phyloP scores from a whole-genome alignment of 2,329 filamentous ascomycete genomes.

The Geosmithia morbida region DNA sequence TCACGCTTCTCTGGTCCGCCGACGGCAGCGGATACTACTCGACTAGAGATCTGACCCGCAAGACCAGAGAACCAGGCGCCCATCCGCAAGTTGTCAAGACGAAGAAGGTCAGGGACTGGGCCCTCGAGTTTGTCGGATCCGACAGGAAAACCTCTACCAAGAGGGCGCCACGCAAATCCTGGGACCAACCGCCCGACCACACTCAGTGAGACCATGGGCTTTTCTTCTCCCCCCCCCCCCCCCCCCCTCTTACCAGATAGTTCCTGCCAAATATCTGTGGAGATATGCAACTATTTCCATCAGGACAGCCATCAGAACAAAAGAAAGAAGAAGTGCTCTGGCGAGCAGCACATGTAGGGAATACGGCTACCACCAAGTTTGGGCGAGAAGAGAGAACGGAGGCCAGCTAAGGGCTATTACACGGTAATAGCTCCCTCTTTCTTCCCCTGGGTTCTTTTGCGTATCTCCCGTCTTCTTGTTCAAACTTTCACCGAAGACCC shows the following conservation, averaged over 20 bases:
- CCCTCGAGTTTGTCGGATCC: conserved; percentile 49
- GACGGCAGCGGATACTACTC: conserved; percentile 40
- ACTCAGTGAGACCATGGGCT: conserved; percentile 15
- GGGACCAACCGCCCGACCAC: conserved; percentile 25
- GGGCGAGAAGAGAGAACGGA: too few relatives aligned
- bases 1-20: conserved; percentile 50
- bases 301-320: neutral
- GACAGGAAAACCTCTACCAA: conserved; percentile 8
- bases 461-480: conserved; percentile 24
- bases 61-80: conserved; percentile 2
- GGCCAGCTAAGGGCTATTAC: neutral
- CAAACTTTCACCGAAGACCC: conserved; percentile 36
- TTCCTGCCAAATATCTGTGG: too few relatives aligned
- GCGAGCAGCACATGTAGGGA: too few relatives aligned
- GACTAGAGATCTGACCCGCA: conserved; percentile 27
- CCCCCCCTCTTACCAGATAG: too few relatives aligned
- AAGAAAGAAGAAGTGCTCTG: neutral
- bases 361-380: too few relatives aligned
- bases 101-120: conserved; percentile 59
- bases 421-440: conserved; percentile 5
- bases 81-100: conserved; percentile 48
- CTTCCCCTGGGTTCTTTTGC: conserved; percentile 11
- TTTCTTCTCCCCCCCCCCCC: neutral
- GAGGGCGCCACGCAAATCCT: conserved; percentile 10
- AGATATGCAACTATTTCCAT: neutral